Evolutionary conservation across 2,329 filamentous ascomycete species (phyloP).

Genomic region (Trichoderma gracile): DNA sequence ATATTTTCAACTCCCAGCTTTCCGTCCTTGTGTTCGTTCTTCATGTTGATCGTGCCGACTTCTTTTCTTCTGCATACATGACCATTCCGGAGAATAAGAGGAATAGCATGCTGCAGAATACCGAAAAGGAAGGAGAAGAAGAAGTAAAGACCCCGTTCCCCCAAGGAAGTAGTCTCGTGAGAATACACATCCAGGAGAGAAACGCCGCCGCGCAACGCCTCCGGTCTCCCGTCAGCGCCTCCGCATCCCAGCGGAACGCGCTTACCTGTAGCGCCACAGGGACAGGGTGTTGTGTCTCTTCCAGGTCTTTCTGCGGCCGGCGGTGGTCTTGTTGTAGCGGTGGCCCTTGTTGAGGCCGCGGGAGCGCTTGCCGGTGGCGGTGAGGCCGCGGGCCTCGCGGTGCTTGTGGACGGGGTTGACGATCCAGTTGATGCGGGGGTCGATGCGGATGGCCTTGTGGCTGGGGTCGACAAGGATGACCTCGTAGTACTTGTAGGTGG

Average conservation of each 20-base stretch:
- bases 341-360: constrained; percentile 99
- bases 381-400: constrained; percentile 96
- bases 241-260: constrained; percentile 28
- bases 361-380: constrained; percentile 98
- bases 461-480: constrained; percentile 99
- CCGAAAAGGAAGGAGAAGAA: constrained; percentile 25
- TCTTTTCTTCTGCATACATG: constrained; percentile 6
- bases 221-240: constrained; percentile 3
- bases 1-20: background rate
- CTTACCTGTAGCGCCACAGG: constrained; percentile 95
- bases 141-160: constrained; percentile 5
- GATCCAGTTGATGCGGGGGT: constrained; percentile 99
- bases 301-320: constrained; percentile 99
- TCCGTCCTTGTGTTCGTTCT: background rate
- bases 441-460: constrained; percentile 99
- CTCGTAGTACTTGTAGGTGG: constrained; percentile 99
- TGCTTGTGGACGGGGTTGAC: constrained; percentile 99
- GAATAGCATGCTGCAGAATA: no score
- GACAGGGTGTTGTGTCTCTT: constrained; percentile 99
- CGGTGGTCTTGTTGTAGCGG: constrained; percentile 97
- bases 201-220: constrained; percentile 4
- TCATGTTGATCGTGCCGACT: background rate
- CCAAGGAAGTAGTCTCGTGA: constrained; percentile 1
- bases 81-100: constrained; percentile 5
- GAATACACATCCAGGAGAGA: background rate